Evolutionary conservation across 768 basidiomycete genomes (phyloP).

Genomic region (Termitomyces sp.): DNA sequence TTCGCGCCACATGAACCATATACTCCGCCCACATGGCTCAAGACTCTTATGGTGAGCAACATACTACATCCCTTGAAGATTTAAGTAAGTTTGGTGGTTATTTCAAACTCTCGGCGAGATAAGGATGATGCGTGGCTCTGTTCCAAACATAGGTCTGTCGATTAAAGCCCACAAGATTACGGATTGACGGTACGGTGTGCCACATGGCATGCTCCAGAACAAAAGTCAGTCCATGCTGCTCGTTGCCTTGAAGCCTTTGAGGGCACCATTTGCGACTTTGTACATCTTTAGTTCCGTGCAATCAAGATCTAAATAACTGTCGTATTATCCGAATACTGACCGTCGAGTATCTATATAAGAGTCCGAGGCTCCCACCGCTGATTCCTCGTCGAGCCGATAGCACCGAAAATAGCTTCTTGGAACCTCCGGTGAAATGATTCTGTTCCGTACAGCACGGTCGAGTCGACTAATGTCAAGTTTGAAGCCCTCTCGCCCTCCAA

Average conservation of each 20-base stretch:
- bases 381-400: neutral
- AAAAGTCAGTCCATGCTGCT: neutral
- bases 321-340: constrained; percentile 10
- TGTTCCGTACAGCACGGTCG: neutral
- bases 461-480: neutral
- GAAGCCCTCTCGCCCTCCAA: neutral
- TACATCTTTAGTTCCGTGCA: neutral
- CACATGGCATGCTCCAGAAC: neutral
- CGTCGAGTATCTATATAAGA: constrained; percentile 5
- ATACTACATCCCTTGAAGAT: no score
- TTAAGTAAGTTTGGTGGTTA: no score
- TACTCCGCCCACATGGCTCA: no score
- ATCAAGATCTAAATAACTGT: neutral
- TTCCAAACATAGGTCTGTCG: neutral
- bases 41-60: no score
- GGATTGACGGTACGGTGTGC: neutral
- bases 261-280: neutral
- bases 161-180: neutral
- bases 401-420: constrained; percentile 1
- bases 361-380: constrained; percentile 2
- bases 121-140: neutral
- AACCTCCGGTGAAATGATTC: neutral
- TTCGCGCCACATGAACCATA: no score
- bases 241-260: neutral
- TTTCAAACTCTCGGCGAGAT: neutral